phyloP scores from a whole-genome alignment of 2,329 filamentous ascomycete species.

The Penicillium sp. region DNA sequence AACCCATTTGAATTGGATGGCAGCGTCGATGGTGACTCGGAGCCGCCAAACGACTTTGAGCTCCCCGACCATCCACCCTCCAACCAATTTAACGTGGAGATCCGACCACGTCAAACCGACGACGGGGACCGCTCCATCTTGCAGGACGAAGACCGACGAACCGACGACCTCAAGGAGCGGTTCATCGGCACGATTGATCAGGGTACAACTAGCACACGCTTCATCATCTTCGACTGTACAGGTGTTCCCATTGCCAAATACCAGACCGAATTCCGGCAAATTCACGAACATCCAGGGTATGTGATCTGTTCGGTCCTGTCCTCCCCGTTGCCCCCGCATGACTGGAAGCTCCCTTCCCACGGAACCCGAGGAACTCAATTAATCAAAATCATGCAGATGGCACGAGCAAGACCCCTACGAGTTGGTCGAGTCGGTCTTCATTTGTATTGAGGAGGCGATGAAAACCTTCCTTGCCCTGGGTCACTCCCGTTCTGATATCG shows the following conservation, averaged over 20 bases:
- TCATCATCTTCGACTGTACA: constrained; percentile 81
- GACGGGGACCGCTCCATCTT: constrained; percentile 38
- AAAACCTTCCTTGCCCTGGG: constrained; percentile 69
- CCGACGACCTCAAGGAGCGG: constrained; percentile 35
- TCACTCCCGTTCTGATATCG: constrained; percentile 66
- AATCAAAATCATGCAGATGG: constrained; percentile 57
- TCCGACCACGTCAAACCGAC: constrained; percentile 29
- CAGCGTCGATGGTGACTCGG: constrained; percentile 24
- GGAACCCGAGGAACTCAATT: neutral
- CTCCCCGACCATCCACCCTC: constrained; percentile 13
- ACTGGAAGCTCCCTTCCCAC: neutral
- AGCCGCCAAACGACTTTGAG: constrained; percentile 15
- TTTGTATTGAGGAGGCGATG: constrained; percentile 75
- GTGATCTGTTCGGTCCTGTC: constrained; percentile 29
- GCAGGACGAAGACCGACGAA: constrained; percentile 31
- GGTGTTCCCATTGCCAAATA: constrained; percentile 78
- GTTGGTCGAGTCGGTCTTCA: constrained; percentile 70
- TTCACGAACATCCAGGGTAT: constrained; percentile 81
- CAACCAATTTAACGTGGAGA: constrained; percentile 19
- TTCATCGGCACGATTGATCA: constrained; percentile 89
- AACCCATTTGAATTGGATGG: constrained; percentile 36
- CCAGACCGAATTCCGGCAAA: constrained; percentile 82
- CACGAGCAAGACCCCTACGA: constrained; percentile 84
- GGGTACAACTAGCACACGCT: constrained; percentile 83
- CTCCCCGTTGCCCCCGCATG: neutral